Conservation (phyloP, 495 filamentous ascomycete genomes). For the Acidiella bohemica region DNA sequence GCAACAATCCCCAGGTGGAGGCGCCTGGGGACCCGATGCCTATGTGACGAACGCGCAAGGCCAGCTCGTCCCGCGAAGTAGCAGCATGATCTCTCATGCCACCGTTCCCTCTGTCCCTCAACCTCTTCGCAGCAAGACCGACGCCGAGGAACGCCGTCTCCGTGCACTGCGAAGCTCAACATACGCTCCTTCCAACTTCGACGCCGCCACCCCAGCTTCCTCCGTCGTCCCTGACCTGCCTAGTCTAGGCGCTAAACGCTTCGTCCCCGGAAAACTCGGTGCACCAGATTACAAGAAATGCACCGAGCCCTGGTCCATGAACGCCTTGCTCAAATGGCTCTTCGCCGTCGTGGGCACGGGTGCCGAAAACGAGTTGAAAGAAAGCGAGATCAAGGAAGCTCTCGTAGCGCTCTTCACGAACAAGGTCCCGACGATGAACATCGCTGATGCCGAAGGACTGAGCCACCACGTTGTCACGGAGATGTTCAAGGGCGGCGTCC, state of each 20-base stretch:
- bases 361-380: slow-evolving; percentile 67
- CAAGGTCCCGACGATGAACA: slow-evolving; percentile 98
- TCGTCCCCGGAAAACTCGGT: slow-evolving; percentile 41
- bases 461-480: slow-evolving; percentile 63
- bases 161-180: slow-evolving; percentile 34
- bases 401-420: slow-evolving; percentile 84
- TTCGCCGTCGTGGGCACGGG: slow-evolving; percentile 62
- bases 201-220: slow-evolving; percentile 29
- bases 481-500: slow-evolving; percentile 65
- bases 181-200: slow-evolving; percentile 33
- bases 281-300: slow-evolving; percentile 76
- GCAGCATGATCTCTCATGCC: slow-evolving; percentile 67
- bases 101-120: slow-evolving; percentile 67
- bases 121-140: slow-evolving; percentile 84
- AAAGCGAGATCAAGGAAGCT: slow-evolving; percentile 69
- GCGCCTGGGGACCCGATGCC: slow-evolving; percentile 18
- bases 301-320: slow-evolving; percentile 83
- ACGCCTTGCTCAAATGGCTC: slow-evolving; percentile 75
- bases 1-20: slow-evolving; percentile 6
- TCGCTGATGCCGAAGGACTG: slow-evolving; percentile 84
- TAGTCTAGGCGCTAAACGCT: slow-evolving; percentile 21
- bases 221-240: slow-evolving; percentile 38
- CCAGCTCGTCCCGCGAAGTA: slow-evolving; percentile 60
- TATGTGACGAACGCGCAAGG: slow-evolving; percentile 8
- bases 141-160: slow-evolving; percentile 56